A percentile compares a stretch with the other conserved stretches of the same genome.
Evolutionary conservation across 176 grass and related monocot genomes (phyloP).

Genomic region (Zea luxurians): DNA sequence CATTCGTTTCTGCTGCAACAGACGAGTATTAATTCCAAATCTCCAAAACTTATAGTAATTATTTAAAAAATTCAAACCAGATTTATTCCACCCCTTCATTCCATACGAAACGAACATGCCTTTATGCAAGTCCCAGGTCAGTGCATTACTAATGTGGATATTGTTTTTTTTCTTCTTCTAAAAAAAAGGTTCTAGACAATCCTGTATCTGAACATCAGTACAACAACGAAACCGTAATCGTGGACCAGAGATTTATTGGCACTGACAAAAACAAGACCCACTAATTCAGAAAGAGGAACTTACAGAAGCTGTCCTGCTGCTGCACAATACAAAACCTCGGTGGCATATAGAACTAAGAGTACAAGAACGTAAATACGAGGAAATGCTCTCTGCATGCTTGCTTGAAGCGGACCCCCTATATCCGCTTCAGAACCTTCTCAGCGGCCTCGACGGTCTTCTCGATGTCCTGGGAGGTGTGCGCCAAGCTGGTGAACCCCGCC

Average conservation of each 20-base stretch:
- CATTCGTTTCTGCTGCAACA: too few relatives aligned
- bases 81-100: too few relatives aligned
- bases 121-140: too few relatives aligned
- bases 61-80: too few relatives aligned
- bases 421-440: conserved; percentile 73
- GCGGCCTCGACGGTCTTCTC: conserved; percentile 77
- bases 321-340: conserved; percentile 44
- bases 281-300: conserved; percentile 19
- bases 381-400: neutral
- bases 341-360: neutral
- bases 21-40: too few relatives aligned
- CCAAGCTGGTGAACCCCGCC: conserved; percentile 94
- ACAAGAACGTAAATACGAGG: neutral
- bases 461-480: conserved; percentile 75
- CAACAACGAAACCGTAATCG: neutral
- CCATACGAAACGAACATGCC: too few relatives aligned
- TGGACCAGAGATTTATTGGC: conserved; percentile 10
- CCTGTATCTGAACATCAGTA: conserved; percentile 2
- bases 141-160: too few relatives aligned
- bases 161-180: too few relatives aligned
- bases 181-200: neutral
- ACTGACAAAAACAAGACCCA: conserved; percentile 18
- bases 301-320: conserved; percentile 32
- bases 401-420: conserved; percentile 36
- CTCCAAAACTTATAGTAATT: too few relatives aligned